Conservation (phyloP, 2,329 filamentous ascomycete genomes). For the Talaromyces sp. region DNA sequence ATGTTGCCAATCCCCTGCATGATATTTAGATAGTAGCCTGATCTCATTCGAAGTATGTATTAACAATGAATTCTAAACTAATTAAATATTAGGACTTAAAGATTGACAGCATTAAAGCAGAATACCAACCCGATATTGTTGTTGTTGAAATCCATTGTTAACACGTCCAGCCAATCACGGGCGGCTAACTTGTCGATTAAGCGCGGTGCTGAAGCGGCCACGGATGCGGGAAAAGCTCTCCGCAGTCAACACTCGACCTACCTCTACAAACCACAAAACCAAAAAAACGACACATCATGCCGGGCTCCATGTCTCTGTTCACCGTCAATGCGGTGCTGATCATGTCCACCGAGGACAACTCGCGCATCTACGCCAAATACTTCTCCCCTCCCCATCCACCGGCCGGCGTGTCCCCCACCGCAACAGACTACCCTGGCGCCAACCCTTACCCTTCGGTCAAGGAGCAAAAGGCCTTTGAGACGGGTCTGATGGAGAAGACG, state of each 20-base stretch:
- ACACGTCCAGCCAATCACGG: background rate
- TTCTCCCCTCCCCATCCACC: constrained; percentile 67
- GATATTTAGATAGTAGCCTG: background rate
- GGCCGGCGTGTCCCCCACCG: constrained; percentile 52
- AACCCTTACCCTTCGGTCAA: constrained; percentile 85
- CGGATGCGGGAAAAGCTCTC: constrained; percentile 10
- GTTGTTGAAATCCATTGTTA: background rate
- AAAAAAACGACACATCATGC: constrained; percentile 51
- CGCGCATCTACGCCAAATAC: constrained; percentile 91
- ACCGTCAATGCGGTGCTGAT: constrained; percentile 73
- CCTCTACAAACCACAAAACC: background rate
- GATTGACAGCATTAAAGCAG: background rate
- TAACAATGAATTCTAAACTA: background rate
- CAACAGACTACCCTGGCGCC: constrained; percentile 55
- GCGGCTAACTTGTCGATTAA: constrained; percentile 1
- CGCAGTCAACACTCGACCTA: background rate
- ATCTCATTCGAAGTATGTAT: background rate
- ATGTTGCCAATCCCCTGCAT: background rate
- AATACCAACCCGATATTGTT: too few species aligned
- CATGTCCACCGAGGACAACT: constrained; percentile 79
- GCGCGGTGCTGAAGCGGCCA: constrained; percentile 8
- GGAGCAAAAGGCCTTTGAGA: constrained; percentile 94
- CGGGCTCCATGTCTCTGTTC: constrained; percentile 69
- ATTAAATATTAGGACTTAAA: too few species aligned
- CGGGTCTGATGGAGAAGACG: constrained; percentile 91